A percentile compares a stretch with the other conserved stretches of the same genome.
Evolutionary conservation across 164 flowering plant genomes (phyloP).

Genomic region (Vitis labrusca): DNA sequence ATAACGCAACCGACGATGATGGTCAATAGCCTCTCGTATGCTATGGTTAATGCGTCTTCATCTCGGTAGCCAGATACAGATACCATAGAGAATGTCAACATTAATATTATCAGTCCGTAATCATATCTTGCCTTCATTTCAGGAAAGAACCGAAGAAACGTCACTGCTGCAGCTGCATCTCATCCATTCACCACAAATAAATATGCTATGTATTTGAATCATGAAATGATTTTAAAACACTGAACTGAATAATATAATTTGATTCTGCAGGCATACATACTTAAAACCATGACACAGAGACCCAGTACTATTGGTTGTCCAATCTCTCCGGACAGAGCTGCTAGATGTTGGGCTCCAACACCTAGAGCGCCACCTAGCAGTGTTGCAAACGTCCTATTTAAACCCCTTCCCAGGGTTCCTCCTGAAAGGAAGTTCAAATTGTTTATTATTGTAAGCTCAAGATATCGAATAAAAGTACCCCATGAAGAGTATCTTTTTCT

Average conservation of each 20-base stretch:
- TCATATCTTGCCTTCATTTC: slow-evolving; percentile 13
- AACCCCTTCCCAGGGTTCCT: slow-evolving; percentile 7
- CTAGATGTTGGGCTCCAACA: slow-evolving; percentile 13
- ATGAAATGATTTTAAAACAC: not conserved
- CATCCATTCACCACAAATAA: not conserved
- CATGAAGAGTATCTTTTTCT: too few species aligned
- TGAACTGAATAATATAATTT: not conserved
- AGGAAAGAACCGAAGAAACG: slow-evolving; percentile 12
- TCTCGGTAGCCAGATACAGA: slow-evolving; percentile 9
- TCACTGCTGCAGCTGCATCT: slow-evolving; percentile 8
- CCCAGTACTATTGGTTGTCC: slow-evolving; percentile 17
- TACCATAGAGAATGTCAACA: slow-evolving; percentile 10
- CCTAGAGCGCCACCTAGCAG: slow-evolving; percentile 17
- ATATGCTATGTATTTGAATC: not conserved
- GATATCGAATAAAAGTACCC: too few species aligned
- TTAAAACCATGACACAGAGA: slow-evolving; percentile 13
- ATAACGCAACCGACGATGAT: not conserved
- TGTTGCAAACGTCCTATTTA: slow-evolving; percentile 18
- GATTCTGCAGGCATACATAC: not conserved
- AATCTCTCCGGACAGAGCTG: slow-evolving; percentile 6
- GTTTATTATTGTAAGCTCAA: too few species aligned
- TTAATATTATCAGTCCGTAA: slow-evolving; percentile 11
- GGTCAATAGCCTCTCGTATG: slow-evolving; percentile 3
- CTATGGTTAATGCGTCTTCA: not conserved
- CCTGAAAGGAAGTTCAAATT: slow-evolving; percentile 10